A percentile compares a stretch with the other conserved stretches of the same genome.
Evolutionary conservation across 768 basidiomycete species (phyloP).

Genomic region (Tubosaeta sp.): DNA sequence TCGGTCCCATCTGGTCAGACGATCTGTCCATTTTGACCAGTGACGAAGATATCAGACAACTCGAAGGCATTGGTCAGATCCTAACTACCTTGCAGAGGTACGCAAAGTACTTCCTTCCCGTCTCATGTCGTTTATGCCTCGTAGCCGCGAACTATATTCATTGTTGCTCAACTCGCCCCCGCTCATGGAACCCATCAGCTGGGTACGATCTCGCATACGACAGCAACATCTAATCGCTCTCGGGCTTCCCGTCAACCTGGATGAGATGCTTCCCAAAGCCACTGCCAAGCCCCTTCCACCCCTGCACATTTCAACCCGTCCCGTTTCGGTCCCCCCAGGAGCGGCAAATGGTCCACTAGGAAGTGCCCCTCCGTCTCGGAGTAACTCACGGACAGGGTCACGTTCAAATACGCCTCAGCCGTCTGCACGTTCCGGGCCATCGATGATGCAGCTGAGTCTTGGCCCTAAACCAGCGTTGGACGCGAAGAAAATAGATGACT

Average conservation of each 20-base stretch:
- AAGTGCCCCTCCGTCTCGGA: constrained; percentile 31
- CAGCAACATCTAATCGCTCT: constrained; percentile 87
- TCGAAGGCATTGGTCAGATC: constrained; percentile 76
- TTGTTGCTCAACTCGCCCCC: constrained; percentile 67
- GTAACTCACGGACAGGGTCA: constrained; percentile 51
- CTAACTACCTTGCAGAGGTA: constrained; percentile 75
- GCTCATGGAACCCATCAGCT: constrained; percentile 81
- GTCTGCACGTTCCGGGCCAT: constrained; percentile 29
- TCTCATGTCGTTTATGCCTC: constrained; percentile 20
- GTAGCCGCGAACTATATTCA: constrained; percentile 76
- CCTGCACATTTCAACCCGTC: constrained; percentile 78
- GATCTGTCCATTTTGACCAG: constrained; percentile 52
- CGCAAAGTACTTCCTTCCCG: constrained; percentile 9
- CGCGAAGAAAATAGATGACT: constrained; percentile 53
- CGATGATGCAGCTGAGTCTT: constrained; percentile 45
- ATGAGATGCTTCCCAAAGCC: constrained; percentile 77
- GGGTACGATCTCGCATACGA: constrained; percentile 89
- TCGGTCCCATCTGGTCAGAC: constrained; percentile 62
- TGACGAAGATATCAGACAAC: constrained; percentile 72
- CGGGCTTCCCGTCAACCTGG: constrained; percentile 92
- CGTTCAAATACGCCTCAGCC: constrained; percentile 43
- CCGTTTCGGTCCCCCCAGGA: constrained; percentile 75
- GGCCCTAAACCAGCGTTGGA: constrained; percentile 79
- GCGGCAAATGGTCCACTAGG: constrained; percentile 37
- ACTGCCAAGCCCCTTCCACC: constrained; percentile 68